phyloP scores from a whole-genome alignment of 306 rosid genomes.

The Fagus sylvatica region DNA sequence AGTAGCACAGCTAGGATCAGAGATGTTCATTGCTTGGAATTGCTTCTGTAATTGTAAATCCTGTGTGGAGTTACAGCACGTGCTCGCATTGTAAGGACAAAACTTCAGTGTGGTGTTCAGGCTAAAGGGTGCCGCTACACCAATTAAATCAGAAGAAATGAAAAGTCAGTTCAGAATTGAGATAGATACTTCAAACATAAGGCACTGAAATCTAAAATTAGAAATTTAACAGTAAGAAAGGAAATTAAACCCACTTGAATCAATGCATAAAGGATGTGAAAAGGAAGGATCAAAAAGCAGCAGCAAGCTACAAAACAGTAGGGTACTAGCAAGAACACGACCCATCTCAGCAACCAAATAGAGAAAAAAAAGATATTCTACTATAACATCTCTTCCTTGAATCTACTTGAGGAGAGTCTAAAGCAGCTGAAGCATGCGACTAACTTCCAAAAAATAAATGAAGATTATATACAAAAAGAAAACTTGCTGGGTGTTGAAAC shows the following conservation, averaged over 20 bases:
- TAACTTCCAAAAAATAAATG: slow-evolving; percentile 17
- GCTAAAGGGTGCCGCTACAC: slow-evolving; percentile 66
- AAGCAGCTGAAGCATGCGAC: not conserved
- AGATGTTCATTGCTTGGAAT: slow-evolving; percentile 61
- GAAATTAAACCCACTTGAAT: slow-evolving; percentile 64
- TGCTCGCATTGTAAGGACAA: slow-evolving; percentile 75
- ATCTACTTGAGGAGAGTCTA: slow-evolving; percentile 22
- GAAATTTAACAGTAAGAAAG: not conserved
- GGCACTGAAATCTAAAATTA: slow-evolving; percentile 4
- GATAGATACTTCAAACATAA: not conserved
- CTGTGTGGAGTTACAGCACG: slow-evolving; percentile 78
- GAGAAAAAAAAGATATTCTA: slow-evolving; percentile 4
- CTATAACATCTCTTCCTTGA: slow-evolving; percentile 30
- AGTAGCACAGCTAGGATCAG: slow-evolving; percentile 69
- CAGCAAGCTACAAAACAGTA: slow-evolving; percentile 50
- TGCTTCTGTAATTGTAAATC: slow-evolving; percentile 67
- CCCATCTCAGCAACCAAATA: slow-evolving; percentile 49
- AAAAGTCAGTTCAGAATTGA: slow-evolving; percentile 7
- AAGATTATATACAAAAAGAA: not conserved
- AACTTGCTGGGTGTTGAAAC: not conserved
- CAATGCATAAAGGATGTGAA: slow-evolving; percentile 79
- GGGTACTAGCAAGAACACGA: slow-evolving; percentile 35
- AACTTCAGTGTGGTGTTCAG: slow-evolving; percentile 54
- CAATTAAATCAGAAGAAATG: slow-evolving; percentile 18
- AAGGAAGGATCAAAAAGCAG: slow-evolving; percentile 54